Evolutionary conservation across 1,284 basidiomycete species (phyloP).

Genomic region (Pascua sp.): DNA sequence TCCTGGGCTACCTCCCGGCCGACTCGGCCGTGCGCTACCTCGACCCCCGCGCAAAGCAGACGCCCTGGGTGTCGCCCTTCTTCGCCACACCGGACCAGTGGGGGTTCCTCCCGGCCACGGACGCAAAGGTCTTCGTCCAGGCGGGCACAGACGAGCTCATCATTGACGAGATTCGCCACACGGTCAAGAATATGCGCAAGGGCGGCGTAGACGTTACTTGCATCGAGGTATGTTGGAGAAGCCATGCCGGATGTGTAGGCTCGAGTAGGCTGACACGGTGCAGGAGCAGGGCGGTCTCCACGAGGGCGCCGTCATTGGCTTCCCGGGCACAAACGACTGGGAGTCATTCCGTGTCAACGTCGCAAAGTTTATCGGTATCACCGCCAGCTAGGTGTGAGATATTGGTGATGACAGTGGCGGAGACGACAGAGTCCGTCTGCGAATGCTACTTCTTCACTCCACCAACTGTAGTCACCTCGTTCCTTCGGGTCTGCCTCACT

Average conservation of each 20-base stretch:
- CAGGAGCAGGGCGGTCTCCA: neutral
- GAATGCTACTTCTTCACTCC: no score
- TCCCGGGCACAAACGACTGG: neutral
- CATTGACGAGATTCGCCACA: conserved; percentile 12
- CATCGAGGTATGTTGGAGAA: conserved; percentile 7
- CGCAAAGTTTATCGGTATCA: no score
- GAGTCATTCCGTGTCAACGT: neutral
- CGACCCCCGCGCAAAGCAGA: neutral
- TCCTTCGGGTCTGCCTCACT: no score
- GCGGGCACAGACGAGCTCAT: conserved; percentile 11
- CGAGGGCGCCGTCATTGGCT: neutral
- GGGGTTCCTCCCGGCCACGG: neutral
- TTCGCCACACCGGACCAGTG: conserved; percentile 1
- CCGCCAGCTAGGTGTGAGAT: no score
- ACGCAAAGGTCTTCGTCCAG: conserved; percentile 11
- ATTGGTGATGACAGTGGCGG: no score
- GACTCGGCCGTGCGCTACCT: conserved; percentile 7
- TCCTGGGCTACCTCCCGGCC: neutral
- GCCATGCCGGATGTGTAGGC: neutral
- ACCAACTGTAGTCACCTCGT: no score
- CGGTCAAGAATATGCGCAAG: conserved; percentile 6
- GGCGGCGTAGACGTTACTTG: conserved; percentile 7
- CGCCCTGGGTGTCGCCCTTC: conserved; percentile 9
- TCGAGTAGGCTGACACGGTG: neutral
- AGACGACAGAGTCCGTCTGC: no score